These are phyloP conservation scores for Fusarium ramigenum DNA, from an alignment of 2,329 filamentous ascomycete genomes.

Conservation along the genomic window DNA sequence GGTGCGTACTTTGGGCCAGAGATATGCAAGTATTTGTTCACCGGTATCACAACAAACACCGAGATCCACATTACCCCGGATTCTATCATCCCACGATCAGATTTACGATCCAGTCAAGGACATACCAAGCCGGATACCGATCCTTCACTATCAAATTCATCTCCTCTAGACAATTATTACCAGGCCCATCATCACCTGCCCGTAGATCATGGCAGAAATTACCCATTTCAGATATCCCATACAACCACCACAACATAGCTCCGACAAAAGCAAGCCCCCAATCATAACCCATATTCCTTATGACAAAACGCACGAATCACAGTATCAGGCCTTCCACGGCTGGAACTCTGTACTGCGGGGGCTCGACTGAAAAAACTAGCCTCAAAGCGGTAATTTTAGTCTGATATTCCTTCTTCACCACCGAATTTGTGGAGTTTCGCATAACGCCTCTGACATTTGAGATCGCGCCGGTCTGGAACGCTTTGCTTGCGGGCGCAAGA, in stretches of 20 bases:
- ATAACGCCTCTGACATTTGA: background rate
- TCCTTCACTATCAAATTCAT: fast-evolving
- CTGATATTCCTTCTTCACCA: background rate
- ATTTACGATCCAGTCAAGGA: background rate
- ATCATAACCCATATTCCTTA: background rate
- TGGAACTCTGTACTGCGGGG: background rate
- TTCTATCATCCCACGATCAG: background rate
- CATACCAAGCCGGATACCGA: background rate
- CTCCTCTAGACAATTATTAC: background rate
- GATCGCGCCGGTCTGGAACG: conserved; percentile 8
- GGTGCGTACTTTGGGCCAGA: fast-evolving
- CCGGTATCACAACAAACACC: background rate
- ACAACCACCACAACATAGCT: too few species aligned
- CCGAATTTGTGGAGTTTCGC: background rate
- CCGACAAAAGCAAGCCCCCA: background rate
- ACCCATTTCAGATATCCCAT: background rate
- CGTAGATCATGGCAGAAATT: background rate
- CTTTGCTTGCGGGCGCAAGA: conserved; percentile 5
- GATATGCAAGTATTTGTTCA: background rate
- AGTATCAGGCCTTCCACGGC: background rate
- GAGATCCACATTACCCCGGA: background rate
- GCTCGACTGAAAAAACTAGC: background rate
- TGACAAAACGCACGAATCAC: background rate
- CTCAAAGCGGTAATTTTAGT: background rate
- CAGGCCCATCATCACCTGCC: background rate